These are phyloP conservation scores for Selaginella moellendorffii DNA, from an alignment of 75 land plant species.

Conservation along the genomic window DNA sequence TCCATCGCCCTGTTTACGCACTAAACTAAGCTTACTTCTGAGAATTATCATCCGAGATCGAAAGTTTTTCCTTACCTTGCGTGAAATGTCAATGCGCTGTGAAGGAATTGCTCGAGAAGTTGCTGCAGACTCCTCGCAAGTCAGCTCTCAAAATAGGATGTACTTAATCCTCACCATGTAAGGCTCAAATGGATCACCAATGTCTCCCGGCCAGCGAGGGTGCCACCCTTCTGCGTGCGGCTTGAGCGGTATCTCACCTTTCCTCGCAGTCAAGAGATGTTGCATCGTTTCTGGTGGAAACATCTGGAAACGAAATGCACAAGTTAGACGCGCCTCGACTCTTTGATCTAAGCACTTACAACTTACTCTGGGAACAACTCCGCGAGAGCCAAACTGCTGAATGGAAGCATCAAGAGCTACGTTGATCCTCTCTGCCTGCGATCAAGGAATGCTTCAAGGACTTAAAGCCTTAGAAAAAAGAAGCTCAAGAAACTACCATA, in stretches of 20 bases:
- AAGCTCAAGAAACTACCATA: too few species aligned
- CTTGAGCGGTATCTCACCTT: background rate
- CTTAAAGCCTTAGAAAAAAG: too few species aligned
- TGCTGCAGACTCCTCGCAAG: constrained; percentile 17
- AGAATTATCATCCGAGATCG: too few species aligned
- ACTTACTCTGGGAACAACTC: constrained; percentile 15
- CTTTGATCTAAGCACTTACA: background rate
- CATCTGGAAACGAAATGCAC: background rate
- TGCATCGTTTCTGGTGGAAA: background rate
- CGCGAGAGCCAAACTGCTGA: constrained; percentile 20
- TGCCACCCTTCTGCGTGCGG: constrained; percentile 21
- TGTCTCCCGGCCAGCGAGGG: constrained; percentile 30
- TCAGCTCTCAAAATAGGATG: background rate
- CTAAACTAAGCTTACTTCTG: too few species aligned
- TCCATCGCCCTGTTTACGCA: constrained; percentile 15
- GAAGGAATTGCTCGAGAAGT: constrained; percentile 15
- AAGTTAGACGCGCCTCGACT: too few species aligned
- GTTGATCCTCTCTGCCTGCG: constrained; percentile 24
- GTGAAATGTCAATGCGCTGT: constrained; percentile 14
- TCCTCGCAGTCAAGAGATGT: constrained; percentile 9
- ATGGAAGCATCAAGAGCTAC: constrained; percentile 28
- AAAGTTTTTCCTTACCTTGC: too few species aligned
- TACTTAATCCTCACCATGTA: constrained; percentile 12
- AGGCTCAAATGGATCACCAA: constrained; percentile 32
- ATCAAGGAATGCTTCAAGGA: background rate